These are phyloP conservation scores for Cyberlindnera amylophila DNA, from an alignment of 805 yeast species.

Conservation along the genomic window DNA sequence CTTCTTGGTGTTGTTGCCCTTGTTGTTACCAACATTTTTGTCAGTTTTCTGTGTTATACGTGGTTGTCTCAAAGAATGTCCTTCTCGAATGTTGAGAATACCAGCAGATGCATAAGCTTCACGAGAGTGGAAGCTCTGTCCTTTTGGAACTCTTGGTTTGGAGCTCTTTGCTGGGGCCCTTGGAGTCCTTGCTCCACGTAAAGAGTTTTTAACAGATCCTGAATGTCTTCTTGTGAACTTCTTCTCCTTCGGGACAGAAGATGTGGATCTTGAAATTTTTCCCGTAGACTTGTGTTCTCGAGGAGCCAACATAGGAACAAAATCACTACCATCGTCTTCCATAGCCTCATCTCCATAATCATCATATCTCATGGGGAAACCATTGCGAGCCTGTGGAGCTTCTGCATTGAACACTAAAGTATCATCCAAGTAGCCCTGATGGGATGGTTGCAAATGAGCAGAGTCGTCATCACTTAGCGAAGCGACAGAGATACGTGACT, in stretches of 20 bases:
- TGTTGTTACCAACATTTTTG: background rate
- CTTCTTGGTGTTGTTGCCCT: background rate
- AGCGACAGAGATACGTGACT: background rate
- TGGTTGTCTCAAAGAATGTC: background rate
- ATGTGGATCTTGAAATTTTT: background rate
- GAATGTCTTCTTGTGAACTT: constrained; percentile 1
- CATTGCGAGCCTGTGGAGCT: background rate
- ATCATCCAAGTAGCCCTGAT: background rate
- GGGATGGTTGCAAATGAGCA: too few species aligned
- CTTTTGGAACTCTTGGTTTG: background rate
- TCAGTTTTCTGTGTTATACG: too few species aligned
- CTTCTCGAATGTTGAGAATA: background rate
- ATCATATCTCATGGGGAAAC: background rate
- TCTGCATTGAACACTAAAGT: background rate
- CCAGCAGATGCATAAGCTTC: background rate
- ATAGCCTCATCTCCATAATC: constrained; percentile 6
- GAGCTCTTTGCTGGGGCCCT: background rate
- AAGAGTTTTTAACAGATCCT: background rate
- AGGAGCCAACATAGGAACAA: constrained; percentile 16
- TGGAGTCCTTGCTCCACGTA: background rate
- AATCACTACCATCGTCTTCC: constrained; percentile 10
- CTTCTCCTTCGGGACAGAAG: background rate
- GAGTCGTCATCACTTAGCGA: background rate
- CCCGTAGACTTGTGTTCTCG: background rate
- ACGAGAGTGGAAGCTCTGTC: background rate